phyloP scores from a whole-genome alignment of 2,329 filamentous ascomycete species.

The Hortaea werneckii region DNA sequence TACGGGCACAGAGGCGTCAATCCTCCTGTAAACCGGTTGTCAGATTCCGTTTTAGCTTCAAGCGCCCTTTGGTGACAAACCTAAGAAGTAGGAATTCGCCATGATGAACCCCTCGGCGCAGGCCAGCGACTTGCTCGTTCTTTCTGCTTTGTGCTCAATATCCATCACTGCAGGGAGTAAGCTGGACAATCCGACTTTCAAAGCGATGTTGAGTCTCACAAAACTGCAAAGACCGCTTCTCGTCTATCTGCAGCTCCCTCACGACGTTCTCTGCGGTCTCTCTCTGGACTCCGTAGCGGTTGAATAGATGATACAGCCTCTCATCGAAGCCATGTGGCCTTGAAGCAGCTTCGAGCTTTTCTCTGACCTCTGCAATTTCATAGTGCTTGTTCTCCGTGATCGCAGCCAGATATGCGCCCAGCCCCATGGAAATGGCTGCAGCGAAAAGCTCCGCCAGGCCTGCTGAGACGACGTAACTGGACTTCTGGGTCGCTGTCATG shows the following conservation, averaged over 20 bases:
- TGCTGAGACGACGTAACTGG: slow-evolving; percentile 40
- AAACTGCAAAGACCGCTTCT: slow-evolving; percentile 38
- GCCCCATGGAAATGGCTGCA: slow-evolving; percentile 67
- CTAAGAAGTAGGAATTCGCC: slow-evolving; percentile 29
- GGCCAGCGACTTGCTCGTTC: slow-evolving; percentile 34
- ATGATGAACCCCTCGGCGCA: slow-evolving; percentile 37
- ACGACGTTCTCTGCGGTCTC: slow-evolving; percentile 38
- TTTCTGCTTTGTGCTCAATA: slow-evolving; percentile 43
- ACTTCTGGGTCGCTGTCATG: slow-evolving; percentile 41
- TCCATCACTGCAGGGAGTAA: slow-evolving; percentile 39
- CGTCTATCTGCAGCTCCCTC: slow-evolving; percentile 39
- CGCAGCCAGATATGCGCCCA: slow-evolving; percentile 63
- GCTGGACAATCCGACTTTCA: too few species aligned
- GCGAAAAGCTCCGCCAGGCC: slow-evolving; percentile 67
- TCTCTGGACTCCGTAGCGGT: slow-evolving; percentile 40
- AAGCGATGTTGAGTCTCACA: too few species aligned
- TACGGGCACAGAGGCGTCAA: slow-evolving; percentile 43
- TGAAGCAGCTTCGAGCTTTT: too few species aligned
- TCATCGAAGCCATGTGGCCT: too few species aligned
- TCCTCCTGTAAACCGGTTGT: slow-evolving; percentile 18
- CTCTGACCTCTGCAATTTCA: slow-evolving; percentile 39
- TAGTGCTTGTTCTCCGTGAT: slow-evolving; percentile 45
- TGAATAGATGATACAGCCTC: slow-evolving; percentile 35
- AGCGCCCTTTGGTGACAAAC: slow-evolving; percentile 12
- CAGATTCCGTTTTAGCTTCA: too few species aligned